These are phyloP conservation scores for Comarum palustre DNA, from an alignment of 306 rosid species.

Conservation along the genomic window DNA sequence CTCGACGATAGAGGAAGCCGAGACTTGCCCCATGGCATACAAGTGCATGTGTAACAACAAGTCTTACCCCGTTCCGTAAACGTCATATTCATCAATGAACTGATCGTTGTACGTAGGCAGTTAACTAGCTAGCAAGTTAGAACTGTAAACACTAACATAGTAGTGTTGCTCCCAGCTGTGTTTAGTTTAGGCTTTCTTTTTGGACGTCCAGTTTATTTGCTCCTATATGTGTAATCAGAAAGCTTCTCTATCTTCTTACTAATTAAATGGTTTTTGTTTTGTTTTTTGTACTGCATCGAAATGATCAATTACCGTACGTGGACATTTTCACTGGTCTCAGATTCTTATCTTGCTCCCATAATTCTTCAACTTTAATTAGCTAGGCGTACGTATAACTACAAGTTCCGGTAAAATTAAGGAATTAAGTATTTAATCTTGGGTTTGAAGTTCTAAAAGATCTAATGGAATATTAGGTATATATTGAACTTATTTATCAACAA, in stretches of 20 bases:
- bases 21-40: slow-evolving; percentile 93
- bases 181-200: neutral
- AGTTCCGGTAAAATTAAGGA: too few species aligned
- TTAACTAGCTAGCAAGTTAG: neutral
- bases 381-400: too few species aligned
- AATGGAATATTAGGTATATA: too few species aligned
- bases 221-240: neutral
- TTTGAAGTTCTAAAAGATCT: too few species aligned
- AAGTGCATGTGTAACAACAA: slow-evolving; percentile 82
- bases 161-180: neutral
- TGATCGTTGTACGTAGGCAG: neutral
- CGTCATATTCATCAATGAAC: neutral
- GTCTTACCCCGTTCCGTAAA: slow-evolving; percentile 76
- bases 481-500: too few species aligned
- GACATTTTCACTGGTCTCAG: too few species aligned
- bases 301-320: too few species aligned
- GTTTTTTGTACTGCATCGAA: neutral
- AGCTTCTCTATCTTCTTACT: neutral
- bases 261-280: too few species aligned
- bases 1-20: slow-evolving; percentile 60
- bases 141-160: neutral
- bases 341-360: too few species aligned
- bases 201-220: neutral
- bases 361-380: too few species aligned
- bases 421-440: too few species aligned